Evolutionary conservation across 108 stramenopile genomes (phyloP).

Genomic region (Stephanodiscus minutulus): DNA sequence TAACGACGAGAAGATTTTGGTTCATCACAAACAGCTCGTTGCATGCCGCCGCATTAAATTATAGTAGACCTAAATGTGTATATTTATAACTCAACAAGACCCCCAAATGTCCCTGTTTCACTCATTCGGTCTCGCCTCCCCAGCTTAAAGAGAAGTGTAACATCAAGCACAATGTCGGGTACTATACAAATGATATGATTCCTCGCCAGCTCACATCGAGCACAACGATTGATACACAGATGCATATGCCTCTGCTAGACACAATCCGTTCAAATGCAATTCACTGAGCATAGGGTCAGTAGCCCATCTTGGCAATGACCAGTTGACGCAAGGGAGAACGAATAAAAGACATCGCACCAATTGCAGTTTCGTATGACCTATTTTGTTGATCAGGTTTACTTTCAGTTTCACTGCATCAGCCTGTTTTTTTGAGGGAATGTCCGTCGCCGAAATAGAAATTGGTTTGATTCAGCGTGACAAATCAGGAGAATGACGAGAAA

Average conservation of each 20-base stretch:
- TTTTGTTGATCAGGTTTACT: conserved; percentile 19
- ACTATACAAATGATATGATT: background rate
- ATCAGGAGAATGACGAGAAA: conserved; percentile 9
- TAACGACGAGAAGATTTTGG: too few species aligned
- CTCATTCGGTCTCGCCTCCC: too few species aligned
- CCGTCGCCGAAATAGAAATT: background rate
- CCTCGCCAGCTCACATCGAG: conserved; percentile 3
- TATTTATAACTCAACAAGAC: too few species aligned
- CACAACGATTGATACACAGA: conserved; percentile 68
- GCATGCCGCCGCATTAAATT: too few species aligned
- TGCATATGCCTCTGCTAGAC: conserved; percentile 69
- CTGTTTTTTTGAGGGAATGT: background rate
- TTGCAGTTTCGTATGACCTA: conserved; percentile 53
- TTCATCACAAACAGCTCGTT: too few species aligned
- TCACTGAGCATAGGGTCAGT: conserved; percentile 65
- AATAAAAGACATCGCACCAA: conserved; percentile 66
- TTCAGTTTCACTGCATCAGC: conserved; percentile 18
- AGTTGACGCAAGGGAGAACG: conserved; percentile 67
- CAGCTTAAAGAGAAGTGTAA: background rate
- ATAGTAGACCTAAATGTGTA: too few species aligned
- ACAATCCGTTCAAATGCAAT: conserved; percentile 58
- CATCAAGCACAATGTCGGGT: background rate
- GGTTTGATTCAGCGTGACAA: conserved; percentile 5
- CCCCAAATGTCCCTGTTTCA: too few species aligned
- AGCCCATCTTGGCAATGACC: conserved; percentile 84